Conservation (phyloP, 2,329 filamentous ascomycete species). For the Stachybotrys chartarum region DNA sequence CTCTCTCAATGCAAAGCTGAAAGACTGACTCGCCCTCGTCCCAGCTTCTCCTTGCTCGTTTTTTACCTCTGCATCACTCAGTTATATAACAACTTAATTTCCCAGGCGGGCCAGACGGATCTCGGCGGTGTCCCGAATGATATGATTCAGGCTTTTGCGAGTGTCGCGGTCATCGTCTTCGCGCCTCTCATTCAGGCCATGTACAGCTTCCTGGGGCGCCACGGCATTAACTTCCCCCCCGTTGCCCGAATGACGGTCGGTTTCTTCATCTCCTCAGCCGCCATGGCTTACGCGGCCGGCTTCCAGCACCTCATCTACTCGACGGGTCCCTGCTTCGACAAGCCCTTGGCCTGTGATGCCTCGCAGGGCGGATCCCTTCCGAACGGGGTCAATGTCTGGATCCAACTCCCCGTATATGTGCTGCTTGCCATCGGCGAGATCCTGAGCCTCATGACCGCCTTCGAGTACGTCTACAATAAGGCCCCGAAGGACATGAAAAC, state of each 20-base stretch:
- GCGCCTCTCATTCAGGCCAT: conserved; percentile 11
- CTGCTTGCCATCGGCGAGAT: conserved; percentile 8
- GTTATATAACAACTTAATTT: conserved; percentile 49
- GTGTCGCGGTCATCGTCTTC: conserved; percentile 32
- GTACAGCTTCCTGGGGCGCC: background rate
- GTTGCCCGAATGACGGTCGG: conserved; percentile 25
- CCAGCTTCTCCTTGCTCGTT: conserved; percentile 43
- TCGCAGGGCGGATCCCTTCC: conserved; percentile 13
- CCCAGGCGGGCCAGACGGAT: conserved; percentile 42
- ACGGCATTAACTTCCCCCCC: conserved; percentile 1
- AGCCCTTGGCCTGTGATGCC: conserved; percentile 22
- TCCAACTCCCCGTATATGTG: conserved; percentile 31
- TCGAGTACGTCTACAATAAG: background rate
- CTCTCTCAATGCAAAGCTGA: no score
- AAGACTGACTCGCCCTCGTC: no score
- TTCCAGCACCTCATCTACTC: conserved; percentile 43
- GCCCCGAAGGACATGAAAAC: background rate
- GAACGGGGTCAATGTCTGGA: conserved; percentile 28
- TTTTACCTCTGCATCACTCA: conserved; percentile 53
- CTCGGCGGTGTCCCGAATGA: conserved; percentile 44
- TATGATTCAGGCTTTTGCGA: conserved; percentile 39
- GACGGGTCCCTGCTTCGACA: conserved; percentile 33
- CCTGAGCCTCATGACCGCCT: background rate
- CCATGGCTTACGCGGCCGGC: conserved; percentile 44
- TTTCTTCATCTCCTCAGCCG: conserved; percentile 33